Evolutionary conservation across 163 green algal genomes (phyloP).

Genomic region (Prototheca cutis): DNA sequence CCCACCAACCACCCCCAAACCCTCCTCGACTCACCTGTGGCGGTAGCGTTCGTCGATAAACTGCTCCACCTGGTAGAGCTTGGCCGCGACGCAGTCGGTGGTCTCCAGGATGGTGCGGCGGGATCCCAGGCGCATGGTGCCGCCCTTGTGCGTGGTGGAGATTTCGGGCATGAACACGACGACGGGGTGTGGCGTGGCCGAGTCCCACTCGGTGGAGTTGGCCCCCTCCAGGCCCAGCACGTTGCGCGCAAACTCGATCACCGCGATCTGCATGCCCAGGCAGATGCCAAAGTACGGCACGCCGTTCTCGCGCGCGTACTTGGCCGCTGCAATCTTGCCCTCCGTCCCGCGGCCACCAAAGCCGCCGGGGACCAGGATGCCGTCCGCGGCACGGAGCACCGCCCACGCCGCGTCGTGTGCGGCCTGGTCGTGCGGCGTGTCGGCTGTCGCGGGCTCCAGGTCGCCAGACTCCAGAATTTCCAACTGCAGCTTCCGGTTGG

Average conservation of each 20-base stretch:
- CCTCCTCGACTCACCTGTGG: too few species aligned
- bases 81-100: conserved; percentile 77
- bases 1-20: too few species aligned
- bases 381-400: conserved; percentile 59
- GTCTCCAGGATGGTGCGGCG: conserved; percentile 77
- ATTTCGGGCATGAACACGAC: conserved; percentile 91
- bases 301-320: conserved; percentile 70
- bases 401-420: conserved; percentile 42
- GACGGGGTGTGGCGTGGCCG: conserved; percentile 62
- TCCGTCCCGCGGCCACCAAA: conserved; percentile 91
- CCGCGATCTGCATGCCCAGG: conserved; percentile 95
- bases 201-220: conserved; percentile 86
- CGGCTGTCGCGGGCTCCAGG: conserved; percentile 31
- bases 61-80: conserved; percentile 79
- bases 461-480: conserved; percentile 83
- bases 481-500: conserved; percentile 72
- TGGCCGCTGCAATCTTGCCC: conserved; percentile 88
- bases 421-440: conserved; percentile 21
- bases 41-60: conserved; percentile 91
- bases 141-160: conserved; percentile 81
- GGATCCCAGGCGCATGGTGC: conserved; percentile 93
- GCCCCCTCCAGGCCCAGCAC: conserved; percentile 75
- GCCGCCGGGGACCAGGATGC: conserved; percentile 92
- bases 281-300: conserved; percentile 97
- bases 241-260: conserved; percentile 96